Evolutionary conservation across 2,329 filamentous ascomycete species (phyloP).

Genomic region (Hymenoscyphus repandus): DNA sequence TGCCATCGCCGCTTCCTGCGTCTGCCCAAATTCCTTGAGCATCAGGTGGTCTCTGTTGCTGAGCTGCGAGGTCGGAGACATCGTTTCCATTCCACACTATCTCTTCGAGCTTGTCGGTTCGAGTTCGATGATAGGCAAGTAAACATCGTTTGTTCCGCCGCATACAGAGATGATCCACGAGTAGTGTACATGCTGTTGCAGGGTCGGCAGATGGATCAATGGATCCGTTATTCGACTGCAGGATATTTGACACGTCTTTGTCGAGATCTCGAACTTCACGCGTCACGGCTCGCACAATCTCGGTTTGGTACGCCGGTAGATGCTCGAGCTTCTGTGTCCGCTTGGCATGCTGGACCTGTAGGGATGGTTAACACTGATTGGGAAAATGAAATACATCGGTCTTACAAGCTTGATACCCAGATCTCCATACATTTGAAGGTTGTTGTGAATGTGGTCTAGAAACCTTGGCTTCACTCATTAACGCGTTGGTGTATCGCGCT

Average conservation of each 20-base stretch:
- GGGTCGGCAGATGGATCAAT: slow-evolving; percentile 86
- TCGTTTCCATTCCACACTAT: slow-evolving; percentile 90
- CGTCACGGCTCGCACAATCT: slow-evolving; percentile 79
- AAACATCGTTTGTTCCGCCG: slow-evolving; percentile 93
- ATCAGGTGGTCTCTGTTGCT: slow-evolving; percentile 41
- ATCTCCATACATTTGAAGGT: slow-evolving; percentile 60
- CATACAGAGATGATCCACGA: slow-evolving; percentile 94
- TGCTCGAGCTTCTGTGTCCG: slow-evolving; percentile 80
- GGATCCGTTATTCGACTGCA: slow-evolving; percentile 76
- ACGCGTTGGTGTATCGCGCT: background rate
- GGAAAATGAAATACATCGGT: slow-evolving; percentile 1
- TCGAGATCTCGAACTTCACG: slow-evolving; percentile 92
- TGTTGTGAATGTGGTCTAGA: background rate
- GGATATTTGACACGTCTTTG: slow-evolving; percentile 72
- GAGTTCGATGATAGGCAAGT: slow-evolving; percentile 85
- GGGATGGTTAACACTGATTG: slow-evolving; percentile 5
- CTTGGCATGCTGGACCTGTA: slow-evolving; percentile 89
- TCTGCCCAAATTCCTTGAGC: slow-evolving; percentile 30
- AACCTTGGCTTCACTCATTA: background rate
- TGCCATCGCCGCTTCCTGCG: slow-evolving; percentile 41
- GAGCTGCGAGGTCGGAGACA: slow-evolving; percentile 63
- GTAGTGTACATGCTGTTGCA: slow-evolving; percentile 77
- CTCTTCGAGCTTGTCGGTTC: slow-evolving; percentile 87
- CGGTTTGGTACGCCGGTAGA: slow-evolving; percentile 87
- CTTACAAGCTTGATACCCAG: slow-evolving; percentile 62